A percentile compares a stretch with the other conserved stretches of the same genome.
These are phyloP conservation scores for Iris pallida DNA, from an alignment of 116 monocot genomes.

Conservation along the genomic window DNA sequence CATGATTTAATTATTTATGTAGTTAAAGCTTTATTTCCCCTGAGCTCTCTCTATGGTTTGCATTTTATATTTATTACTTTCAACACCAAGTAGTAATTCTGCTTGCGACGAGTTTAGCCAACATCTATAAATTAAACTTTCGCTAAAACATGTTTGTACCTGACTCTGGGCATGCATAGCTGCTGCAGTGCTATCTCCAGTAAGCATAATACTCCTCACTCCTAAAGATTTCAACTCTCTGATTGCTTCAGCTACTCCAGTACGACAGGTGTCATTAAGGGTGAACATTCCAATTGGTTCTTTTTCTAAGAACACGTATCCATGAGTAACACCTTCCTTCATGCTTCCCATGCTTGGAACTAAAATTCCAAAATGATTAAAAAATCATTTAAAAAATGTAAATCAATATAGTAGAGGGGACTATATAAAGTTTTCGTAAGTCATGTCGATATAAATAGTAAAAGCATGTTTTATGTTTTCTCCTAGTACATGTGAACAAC, in stretches of 20 bases:
- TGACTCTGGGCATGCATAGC: conserved; percentile 71
- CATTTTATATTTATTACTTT: too few species aligned
- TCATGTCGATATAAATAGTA: too few species aligned
- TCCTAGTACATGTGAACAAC: too few species aligned
- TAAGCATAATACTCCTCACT: conserved; percentile 83
- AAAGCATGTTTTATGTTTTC: too few species aligned
- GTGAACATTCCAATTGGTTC: conserved; percentile 63
- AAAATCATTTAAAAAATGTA: not conserved
- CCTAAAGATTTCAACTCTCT: conserved; percentile 50
- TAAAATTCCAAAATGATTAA: conserved; percentile 21
- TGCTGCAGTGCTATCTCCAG: conserved; percentile 78
- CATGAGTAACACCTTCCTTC: conserved; percentile 52
- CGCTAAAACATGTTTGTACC: conserved; percentile 25
- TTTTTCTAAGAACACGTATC: conserved; percentile 49
- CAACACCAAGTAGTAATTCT: too few species aligned
- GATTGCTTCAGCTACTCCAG: conserved; percentile 68
- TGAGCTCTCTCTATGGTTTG: too few species aligned
- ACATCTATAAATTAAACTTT: too few species aligned
- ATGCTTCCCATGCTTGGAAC: conserved; percentile 37
- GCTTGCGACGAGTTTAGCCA: too few species aligned
- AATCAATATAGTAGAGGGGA: not conserved
- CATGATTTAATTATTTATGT: too few species aligned
- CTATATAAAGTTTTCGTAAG: too few species aligned
- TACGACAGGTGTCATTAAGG: conserved; percentile 74
- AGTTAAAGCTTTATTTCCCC: too few species aligned